Evolutionary conservation across 768 basidiomycete genomes (phyloP), one percentile per base, ranked within the genome.

Genomic region (Lepiota brunneoincarnata): DNA sequence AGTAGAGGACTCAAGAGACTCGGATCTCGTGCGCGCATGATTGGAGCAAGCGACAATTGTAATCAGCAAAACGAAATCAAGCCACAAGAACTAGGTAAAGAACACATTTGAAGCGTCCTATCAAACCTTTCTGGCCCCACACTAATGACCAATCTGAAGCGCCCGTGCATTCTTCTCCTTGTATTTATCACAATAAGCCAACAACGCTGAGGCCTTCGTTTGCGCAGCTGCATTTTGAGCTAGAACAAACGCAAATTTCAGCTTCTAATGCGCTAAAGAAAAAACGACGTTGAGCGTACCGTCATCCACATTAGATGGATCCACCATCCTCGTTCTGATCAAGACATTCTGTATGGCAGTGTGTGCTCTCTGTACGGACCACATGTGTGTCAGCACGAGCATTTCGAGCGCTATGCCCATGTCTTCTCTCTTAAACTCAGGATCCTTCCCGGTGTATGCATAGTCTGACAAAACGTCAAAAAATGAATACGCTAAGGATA

Each of bases 311-410:
- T 18, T 54, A 23, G 31, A 54, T 3, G 45, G 45, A 42, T 54
- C 44, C n/a, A 54, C 45, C 37, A 54, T 48, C 38, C 48, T 54
- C 7, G 23, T 18, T 23, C n/a, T 36, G 37, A 54, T 48, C 20
- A 54, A 35, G 12, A 40, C 34, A 17, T 41, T 48, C 20, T 54
- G 38, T 10, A 54, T 10, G 12, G 37, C 37, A 14, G 18, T 28
- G 6, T 54, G 53, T 6, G 53, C 53, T 11, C 48, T 39, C 37
- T 9, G 7, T 45, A 54, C 48, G 18, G 15, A 24, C 53, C 53
- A 54, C 5, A 15, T 6, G 10, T 47, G 53, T 15, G 45, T 28
- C 10, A 54, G 46, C 14, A 12, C n/a, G 2, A 54, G 39, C 28
- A 54, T 40, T 40, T 54, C 53, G 14, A 54, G 7, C 21, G 26